These are phyloP conservation scores for Phytophthora constricta DNA, from an alignment of 352 stramenopile genomes.

Conservation along the genomic window DNA sequence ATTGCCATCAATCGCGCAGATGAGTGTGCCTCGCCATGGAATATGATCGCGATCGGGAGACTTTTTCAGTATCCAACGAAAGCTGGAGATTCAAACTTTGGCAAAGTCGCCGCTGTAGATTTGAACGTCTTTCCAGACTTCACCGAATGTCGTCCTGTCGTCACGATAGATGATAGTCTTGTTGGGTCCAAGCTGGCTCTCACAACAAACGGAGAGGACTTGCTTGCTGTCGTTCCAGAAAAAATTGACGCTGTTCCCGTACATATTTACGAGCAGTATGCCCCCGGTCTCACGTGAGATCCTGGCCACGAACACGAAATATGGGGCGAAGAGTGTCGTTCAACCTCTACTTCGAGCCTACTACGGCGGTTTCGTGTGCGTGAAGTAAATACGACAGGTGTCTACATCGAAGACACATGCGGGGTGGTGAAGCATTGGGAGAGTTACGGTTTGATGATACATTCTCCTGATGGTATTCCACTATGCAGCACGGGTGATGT, in stretches of 20 bases:
- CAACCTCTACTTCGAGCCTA: conserved; percentile 10
- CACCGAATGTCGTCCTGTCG: conserved; percentile 6
- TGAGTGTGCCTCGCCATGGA: neutral
- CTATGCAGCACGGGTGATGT: conserved; percentile 7
- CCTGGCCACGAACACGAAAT: neutral
- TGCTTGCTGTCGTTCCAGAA: conserved; percentile 9
- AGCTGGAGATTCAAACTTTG: conserved; percentile 6
- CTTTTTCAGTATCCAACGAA: neutral
- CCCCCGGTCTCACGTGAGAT: conserved; percentile 1
- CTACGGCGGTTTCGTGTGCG: conserved; percentile 15
- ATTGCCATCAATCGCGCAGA: neutral
- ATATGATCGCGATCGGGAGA: neutral
- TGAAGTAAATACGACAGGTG: neutral
- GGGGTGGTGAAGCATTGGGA: neutral
- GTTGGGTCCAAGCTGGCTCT: conserved; percentile 6
- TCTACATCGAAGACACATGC: neutral
- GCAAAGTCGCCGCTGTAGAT: neutral
- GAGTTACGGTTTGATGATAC: neutral
- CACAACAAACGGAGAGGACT: neutral
- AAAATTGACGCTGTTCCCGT: conserved; percentile 9
- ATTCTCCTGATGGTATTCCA: conserved; percentile 8
- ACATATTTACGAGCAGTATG: conserved; percentile 11
- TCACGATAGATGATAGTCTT: conserved; percentile 1
- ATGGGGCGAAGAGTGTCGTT: neutral
- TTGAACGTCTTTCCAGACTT: conserved; percentile 14